Conservation (phyloP, 2,329 filamentous ascomycete species). For the Fusarium marasasianum region DNA sequence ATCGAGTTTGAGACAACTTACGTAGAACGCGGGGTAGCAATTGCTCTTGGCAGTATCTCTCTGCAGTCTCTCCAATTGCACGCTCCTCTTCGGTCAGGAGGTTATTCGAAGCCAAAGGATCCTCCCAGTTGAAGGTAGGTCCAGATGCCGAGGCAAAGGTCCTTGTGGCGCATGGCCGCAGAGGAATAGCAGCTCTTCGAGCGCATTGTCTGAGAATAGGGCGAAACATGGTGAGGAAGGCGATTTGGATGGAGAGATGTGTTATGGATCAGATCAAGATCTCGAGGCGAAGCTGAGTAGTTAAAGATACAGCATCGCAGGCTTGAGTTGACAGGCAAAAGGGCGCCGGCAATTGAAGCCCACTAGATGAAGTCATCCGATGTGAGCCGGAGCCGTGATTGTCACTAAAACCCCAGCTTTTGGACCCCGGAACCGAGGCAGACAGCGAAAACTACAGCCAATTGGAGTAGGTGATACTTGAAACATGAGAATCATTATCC, state of each 20-base stretch:
- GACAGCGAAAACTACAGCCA: slow-evolving; percentile 2
- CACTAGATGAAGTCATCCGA: slow-evolving; percentile 45
- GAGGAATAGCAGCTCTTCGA: slow-evolving; percentile 34
- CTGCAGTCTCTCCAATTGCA: slow-evolving; percentile 88
- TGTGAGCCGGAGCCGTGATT: slow-evolving; percentile 41
- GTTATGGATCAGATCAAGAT: neutral
- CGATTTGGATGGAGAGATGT: neutral
- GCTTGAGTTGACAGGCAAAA: slow-evolving; percentile 21
- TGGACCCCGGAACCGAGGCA: slow-evolving; percentile 38
- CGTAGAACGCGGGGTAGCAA: slow-evolving; percentile 86
- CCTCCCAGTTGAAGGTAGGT: slow-evolving; percentile 84
- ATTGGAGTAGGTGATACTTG: slow-evolving; percentile 6
- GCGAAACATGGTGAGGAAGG: slow-evolving; percentile 43
- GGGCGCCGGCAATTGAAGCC: slow-evolving; percentile 37
- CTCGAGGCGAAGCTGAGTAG: slow-evolving; percentile 12
- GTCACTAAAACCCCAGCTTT: slow-evolving; percentile 40
- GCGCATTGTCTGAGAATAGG: slow-evolving; percentile 44
- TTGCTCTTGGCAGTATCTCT: slow-evolving; percentile 92
- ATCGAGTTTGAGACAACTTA: slow-evolving; percentile 51
- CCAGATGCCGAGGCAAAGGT: slow-evolving; percentile 50
- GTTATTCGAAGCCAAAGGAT: slow-evolving; percentile 79
- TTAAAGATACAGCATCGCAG: slow-evolving; percentile 27
- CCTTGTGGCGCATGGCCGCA: slow-evolving; percentile 43
- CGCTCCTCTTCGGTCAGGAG: slow-evolving; percentile 90
- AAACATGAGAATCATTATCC: slow-evolving; percentile 21